Evolutionary conservation across 176 grass and related monocot genomes (phyloP).

Genomic region (Eragrostis curvula): DNA sequence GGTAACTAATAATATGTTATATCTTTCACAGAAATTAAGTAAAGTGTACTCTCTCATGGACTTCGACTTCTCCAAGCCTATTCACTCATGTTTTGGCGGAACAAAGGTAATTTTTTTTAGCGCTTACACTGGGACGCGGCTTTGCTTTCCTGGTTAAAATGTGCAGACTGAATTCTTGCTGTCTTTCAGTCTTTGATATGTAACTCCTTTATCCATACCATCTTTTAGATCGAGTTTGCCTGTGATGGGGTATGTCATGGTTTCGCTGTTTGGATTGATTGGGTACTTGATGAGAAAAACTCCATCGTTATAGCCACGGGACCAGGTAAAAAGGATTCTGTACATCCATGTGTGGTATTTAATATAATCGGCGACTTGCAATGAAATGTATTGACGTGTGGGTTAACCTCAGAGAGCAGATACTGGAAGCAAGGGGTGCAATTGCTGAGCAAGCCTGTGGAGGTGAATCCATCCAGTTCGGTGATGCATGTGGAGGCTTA

Average conservation of each 20-base stretch:
- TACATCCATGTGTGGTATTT: not conserved
- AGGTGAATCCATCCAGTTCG: constrained; percentile 32
- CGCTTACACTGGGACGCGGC: not conserved
- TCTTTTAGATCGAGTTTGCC: constrained; percentile 65
- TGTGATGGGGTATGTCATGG: constrained; percentile 76
- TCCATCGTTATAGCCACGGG: constrained; percentile 61
- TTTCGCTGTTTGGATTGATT: constrained; percentile 87
- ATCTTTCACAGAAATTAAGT: constrained; percentile 69
- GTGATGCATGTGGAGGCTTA: constrained; percentile 56
- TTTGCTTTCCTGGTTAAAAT: constrained; percentile 7
- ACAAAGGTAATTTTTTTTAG: constrained; percentile 56
- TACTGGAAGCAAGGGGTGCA: constrained; percentile 90
- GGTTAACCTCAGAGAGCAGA: constrained; percentile 62
- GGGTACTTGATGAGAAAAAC: constrained; percentile 67
- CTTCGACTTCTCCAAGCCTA: constrained; percentile 73
- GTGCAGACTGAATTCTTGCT: not conserved
- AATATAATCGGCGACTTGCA: not conserved
- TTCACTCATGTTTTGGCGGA: constrained; percentile 77
- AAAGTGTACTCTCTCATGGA: constrained; percentile 66
- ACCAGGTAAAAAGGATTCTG: constrained; percentile 58
- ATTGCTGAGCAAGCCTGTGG: constrained; percentile 73
- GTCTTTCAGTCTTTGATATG: not conserved
- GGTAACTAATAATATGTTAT: not conserved
- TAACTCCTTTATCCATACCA: not conserved
- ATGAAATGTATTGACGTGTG: not conserved